phyloP scores from a whole-genome alignment of 257 asterid genomes.

The Fraxinus cuspidata region DNA sequence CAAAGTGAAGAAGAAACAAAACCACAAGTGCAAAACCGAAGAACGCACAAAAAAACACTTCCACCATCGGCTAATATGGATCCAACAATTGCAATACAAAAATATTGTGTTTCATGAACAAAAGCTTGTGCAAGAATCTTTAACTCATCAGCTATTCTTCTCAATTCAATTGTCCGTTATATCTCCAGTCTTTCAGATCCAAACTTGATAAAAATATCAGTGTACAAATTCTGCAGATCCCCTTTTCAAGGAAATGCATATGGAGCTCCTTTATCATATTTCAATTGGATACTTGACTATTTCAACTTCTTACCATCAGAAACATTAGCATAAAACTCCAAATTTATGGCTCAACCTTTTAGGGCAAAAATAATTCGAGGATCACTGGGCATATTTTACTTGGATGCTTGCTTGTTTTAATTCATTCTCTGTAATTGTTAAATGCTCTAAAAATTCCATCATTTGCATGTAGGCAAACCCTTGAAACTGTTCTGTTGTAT shows the following conservation, averaged over 20 bases:
- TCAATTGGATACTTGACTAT: neutral
- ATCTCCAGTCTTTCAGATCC: neutral
- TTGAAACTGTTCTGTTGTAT: neutral
- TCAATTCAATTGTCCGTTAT: neutral
- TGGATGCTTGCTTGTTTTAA: neutral
- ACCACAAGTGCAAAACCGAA: neutral
- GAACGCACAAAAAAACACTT: neutral
- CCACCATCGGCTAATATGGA: neutral
- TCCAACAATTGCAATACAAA: neutral
- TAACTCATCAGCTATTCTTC: neutral
- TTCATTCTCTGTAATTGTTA: neutral
- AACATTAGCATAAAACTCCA: neutral
- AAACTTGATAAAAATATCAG: neutral
- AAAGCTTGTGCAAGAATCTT: neutral
- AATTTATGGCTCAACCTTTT: neutral
- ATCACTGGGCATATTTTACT: neutral
- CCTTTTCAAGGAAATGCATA: neutral
- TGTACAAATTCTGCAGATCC: neutral
- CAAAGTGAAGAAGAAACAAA: neutral
- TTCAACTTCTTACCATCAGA: neutral
- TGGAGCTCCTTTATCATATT: neutral
- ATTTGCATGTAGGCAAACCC: neutral
- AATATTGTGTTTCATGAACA: neutral
- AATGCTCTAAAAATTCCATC: neutral
- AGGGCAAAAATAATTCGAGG: neutral